phyloP scores from a whole-genome alignment of 805 yeast genomes.

The Pichia ethanolica region DNA sequence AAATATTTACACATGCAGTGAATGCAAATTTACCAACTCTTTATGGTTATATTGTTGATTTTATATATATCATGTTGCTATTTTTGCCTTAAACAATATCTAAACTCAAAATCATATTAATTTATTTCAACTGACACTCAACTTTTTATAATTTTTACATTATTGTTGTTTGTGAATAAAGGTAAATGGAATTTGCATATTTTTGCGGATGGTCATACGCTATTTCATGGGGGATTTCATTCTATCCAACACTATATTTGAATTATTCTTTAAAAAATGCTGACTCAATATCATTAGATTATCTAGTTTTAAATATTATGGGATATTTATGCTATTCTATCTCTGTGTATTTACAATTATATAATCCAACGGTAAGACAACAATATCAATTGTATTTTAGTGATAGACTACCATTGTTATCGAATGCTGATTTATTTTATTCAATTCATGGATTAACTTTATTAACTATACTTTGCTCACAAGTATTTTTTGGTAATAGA shows the following conservation, averaged over 20 bases:
- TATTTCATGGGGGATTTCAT: slow-evolving; percentile 34
- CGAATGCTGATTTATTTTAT: slow-evolving; percentile 39
- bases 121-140: too few species aligned
- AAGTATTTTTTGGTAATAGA: slow-evolving; percentile 29
- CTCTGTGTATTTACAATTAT: slow-evolving; percentile 38
- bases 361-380: slow-evolving; percentile 25
- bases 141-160: too few species aligned
- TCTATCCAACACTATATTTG: slow-evolving; percentile 41
- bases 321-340: slow-evolving; percentile 40
- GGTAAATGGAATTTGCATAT: slow-evolving; percentile 9
- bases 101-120: too few species aligned
- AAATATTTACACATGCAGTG: too few species aligned
- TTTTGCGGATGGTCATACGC: slow-evolving; percentile 27
- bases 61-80: too few species aligned
- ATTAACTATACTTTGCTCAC: slow-evolving; percentile 33
- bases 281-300: slow-evolving; percentile 45
- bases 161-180: neutral
- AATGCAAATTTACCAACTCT: too few species aligned
- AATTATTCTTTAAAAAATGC: slow-evolving; percentile 35
- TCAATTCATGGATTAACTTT: slow-evolving; percentile 40
- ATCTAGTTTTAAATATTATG: slow-evolving; percentile 35
- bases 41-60: too few species aligned
- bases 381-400: slow-evolving; percentile 27
- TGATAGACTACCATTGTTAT: slow-evolving; percentile 33
- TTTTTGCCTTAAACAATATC: too few species aligned